Evolutionary conservation across 2,329 filamentous ascomycete species (phyloP).

Genomic region (Plectosphaerella cucumerina): DNA sequence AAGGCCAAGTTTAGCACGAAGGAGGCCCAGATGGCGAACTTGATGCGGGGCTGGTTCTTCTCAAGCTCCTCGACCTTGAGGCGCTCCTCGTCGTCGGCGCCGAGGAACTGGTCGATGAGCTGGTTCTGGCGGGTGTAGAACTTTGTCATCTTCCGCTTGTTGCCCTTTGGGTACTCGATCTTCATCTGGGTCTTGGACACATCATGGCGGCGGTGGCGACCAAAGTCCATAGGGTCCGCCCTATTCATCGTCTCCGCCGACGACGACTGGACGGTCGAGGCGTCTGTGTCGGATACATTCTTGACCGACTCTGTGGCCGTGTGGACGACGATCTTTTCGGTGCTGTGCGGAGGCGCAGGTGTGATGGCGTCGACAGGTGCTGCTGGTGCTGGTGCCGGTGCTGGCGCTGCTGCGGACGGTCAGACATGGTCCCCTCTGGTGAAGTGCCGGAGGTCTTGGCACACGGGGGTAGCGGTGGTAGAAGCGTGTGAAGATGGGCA

Average conservation of each 20-base stretch:
- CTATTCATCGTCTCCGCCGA: conserved; percentile 9
- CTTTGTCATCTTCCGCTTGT: conserved; percentile 37
- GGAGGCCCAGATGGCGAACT: conserved; percentile 48
- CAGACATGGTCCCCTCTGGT: background rate
- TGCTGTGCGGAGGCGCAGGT: background rate
- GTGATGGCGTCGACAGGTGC: background rate
- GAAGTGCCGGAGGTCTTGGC: too few species aligned
- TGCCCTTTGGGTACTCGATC: conserved; percentile 39
- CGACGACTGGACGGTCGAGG: background rate
- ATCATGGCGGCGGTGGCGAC: conserved; percentile 32
- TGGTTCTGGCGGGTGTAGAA: conserved; percentile 45
- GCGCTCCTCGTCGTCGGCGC: conserved; percentile 51
- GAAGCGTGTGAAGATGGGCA: background rate
- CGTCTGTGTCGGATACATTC: conserved; percentile 2
- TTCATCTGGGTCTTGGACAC: conserved; percentile 41
- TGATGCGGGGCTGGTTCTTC: conserved; percentile 46
- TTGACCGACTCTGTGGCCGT: background rate
- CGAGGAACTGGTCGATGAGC: conserved; percentile 48
- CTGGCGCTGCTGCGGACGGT: background rate
- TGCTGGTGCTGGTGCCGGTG: background rate
- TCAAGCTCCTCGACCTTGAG: conserved; percentile 44
- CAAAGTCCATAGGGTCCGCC: conserved; percentile 33
- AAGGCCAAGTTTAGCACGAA: conserved; percentile 49
- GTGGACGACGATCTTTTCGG: background rate
- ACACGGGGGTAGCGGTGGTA: too few species aligned